These are phyloP conservation scores for Capsicum baccatum DNA, from an alignment of 257 asterid species.

Conservation along the genomic window DNA sequence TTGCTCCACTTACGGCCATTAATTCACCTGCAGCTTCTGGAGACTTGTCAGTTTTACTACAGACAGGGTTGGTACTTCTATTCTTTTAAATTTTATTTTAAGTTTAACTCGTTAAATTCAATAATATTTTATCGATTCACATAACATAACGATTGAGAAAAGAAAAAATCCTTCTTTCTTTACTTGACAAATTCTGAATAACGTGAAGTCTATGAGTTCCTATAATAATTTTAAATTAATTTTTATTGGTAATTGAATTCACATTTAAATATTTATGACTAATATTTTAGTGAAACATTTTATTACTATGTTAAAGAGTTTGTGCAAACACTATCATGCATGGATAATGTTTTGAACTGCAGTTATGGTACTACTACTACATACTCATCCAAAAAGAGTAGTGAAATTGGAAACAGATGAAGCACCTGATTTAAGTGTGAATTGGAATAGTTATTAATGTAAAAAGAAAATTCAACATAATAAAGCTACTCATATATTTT, in stretches of 20 bases:
- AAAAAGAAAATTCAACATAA: no score
- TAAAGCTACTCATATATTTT: not conserved
- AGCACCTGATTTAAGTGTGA: not conserved
- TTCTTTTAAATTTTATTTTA: not conserved
- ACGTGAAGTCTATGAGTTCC: no score
- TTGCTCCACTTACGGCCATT: not conserved
- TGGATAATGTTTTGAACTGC: no score
- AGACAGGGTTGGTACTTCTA: conserved; percentile 45
- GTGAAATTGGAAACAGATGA: not conserved
- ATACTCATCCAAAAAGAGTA: not conserved
- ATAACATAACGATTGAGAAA: no score
- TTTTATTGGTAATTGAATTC: not conserved
- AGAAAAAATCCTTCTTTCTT: no score
- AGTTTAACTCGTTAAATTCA: not conserved
- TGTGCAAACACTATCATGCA: no score
- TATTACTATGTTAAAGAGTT: no score
- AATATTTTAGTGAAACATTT: no score
- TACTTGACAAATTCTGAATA: no score
- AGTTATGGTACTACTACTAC: no score
- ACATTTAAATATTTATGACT: no score
- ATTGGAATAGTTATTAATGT: not conserved
- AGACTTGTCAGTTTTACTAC: conserved; percentile 53
- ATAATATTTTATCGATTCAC: not conserved
- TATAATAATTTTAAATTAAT: not conserved
- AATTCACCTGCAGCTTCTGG: conserved; percentile 38